Base-by-base conservation (phyloP, 2,329 filamentous ascomycete species). In the Pseudopyricularia cyperi region DNA sequence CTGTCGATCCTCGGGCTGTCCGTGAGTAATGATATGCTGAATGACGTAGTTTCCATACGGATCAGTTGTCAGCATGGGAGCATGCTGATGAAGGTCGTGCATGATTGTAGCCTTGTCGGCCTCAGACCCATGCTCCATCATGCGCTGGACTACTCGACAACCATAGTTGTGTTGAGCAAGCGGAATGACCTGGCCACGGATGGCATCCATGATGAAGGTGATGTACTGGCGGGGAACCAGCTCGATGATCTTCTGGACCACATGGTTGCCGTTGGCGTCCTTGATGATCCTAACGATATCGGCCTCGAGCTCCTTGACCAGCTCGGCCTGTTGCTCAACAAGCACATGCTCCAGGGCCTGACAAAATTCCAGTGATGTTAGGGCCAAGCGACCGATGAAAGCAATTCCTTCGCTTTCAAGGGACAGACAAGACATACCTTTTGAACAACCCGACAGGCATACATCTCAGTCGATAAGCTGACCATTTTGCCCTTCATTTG, bases 1-100 rank as follows among this genome's bases (percentile, higher is more conserved):
- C 14, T 75, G 74, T 19, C 83, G 80, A 61, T 96, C 89, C 52
- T 84, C 80, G 4, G 78, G 74, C 50, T 82, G 76, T 24, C 90
- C 90, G 56, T 88, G 80, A 55, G 84, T 73, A 55, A 98, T 89
- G 50, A 97, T 82, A 63, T 97, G 89, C 65, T 97, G 93, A 3
- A 87, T 85, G 17, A 98, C 93, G 63, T 98, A 98, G 68, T 98
- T 98, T 54, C 93, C 93, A 62, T 86, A 98, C 57, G 90, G 84
- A 61, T 97, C 88, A 1, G 82, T 80, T 57, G 96, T 87, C 53
- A 97, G 78, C 52, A 75, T 78, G 32, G 78, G 66, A 9, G 87
- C 82, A 57, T 83, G 85, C 9, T 75, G 73, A 62, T 93, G 85
- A 22, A 98, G 75, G 68, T 97, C 91, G 1, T 75, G 70, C 62